These are phyloP conservation scores for Periconia sp. DNA, from an alignment of 2,329 filamentous ascomycete species.

Conservation along the genomic window DNA sequence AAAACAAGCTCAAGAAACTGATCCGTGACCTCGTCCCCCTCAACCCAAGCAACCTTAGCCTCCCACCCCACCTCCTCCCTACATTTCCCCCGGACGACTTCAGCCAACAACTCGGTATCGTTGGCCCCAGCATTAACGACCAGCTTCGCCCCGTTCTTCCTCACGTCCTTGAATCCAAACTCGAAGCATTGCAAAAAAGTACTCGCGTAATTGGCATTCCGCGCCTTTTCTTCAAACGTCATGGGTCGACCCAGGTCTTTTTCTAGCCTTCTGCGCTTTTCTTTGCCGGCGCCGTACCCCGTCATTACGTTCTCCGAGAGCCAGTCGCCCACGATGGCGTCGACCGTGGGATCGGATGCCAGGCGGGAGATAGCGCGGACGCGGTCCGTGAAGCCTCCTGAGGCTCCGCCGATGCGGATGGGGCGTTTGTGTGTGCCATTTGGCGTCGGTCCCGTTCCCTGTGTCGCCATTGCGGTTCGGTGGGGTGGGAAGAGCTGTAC, in stretches of 20 bases:
- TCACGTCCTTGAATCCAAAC: conserved; percentile 12
- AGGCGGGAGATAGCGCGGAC: conserved; percentile 14
- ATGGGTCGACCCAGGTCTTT: conserved; percentile 4
- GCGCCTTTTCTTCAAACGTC: conserved; percentile 11
- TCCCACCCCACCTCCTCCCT: conserved; percentile 37
- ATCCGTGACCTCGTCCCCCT: conserved; percentile 52
- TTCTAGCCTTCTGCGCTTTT: conserved; percentile 7
- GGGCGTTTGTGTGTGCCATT: conserved; percentile 7
- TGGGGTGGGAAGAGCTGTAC: background rate
- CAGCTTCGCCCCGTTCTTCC: conserved; percentile 41
- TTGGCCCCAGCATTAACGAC: conserved; percentile 51
- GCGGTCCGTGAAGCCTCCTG: conserved; percentile 18
- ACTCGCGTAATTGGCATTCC: conserved; percentile 12
- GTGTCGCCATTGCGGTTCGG: conserved; percentile 1
- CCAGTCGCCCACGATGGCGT: conserved; percentile 22
- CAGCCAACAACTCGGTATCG: conserved; percentile 40
- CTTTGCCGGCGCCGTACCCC: conserved; percentile 19
- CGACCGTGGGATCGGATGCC: conserved; percentile 12
- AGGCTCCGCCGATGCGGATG: conserved; percentile 15
- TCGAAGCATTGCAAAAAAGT: conserved; percentile 20
- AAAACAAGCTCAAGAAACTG: conserved; percentile 34
- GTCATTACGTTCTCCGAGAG: conserved; percentile 22
- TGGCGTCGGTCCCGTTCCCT: too few species aligned
- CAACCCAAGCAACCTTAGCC: conserved; percentile 49
- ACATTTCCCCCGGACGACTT: conserved; percentile 24